phyloP scores from a whole-genome alignment of 2,329 filamentous ascomycete species.

The Neofusicoccum laricinum region DNA sequence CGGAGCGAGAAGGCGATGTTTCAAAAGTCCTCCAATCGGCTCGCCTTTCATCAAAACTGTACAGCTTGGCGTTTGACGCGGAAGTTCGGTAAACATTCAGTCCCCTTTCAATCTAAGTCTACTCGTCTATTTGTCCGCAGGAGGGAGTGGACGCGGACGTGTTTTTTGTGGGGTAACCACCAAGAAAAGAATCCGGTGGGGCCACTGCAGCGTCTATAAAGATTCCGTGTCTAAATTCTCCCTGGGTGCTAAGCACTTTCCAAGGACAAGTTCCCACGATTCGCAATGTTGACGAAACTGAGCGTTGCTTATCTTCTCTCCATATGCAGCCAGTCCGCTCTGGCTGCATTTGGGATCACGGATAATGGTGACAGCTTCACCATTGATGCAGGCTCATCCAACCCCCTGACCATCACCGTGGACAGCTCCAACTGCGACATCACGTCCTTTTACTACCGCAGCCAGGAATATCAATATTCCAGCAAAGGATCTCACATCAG shows the following conservation, averaged over 20 bases:
- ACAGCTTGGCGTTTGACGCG: background rate
- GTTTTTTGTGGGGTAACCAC: background rate
- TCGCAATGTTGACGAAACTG: background rate
- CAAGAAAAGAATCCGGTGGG: background rate
- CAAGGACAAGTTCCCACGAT: background rate
- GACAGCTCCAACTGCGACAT: slow-evolving; percentile 58
- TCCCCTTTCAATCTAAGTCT: background rate
- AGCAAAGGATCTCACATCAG: slow-evolving; percentile 54
- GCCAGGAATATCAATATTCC: slow-evolving; percentile 57
- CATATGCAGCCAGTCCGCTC: slow-evolving; percentile 17
- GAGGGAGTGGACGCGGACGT: background rate
- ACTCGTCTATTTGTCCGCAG: background rate
- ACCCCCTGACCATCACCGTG: slow-evolving; percentile 33
- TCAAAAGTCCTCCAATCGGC: slow-evolving; percentile 7
- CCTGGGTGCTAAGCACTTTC: too few species aligned
- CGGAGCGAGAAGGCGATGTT: background rate
- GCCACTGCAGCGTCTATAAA: background rate
- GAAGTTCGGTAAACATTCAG: background rate
- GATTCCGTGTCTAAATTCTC: background rate
- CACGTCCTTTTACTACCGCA: slow-evolving; percentile 60
- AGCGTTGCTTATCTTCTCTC: background rate
- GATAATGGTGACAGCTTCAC: slow-evolving; percentile 29
- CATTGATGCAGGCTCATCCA: slow-evolving; percentile 34
- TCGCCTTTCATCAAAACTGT: background rate
- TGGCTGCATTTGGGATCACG: slow-evolving; percentile 37